A percentile compares a stretch with the other conserved stretches of the same genome.
Evolutionary conservation across 176 grass and related monocot genomes (phyloP).

Genomic region (Musa schizocarpa): DNA sequence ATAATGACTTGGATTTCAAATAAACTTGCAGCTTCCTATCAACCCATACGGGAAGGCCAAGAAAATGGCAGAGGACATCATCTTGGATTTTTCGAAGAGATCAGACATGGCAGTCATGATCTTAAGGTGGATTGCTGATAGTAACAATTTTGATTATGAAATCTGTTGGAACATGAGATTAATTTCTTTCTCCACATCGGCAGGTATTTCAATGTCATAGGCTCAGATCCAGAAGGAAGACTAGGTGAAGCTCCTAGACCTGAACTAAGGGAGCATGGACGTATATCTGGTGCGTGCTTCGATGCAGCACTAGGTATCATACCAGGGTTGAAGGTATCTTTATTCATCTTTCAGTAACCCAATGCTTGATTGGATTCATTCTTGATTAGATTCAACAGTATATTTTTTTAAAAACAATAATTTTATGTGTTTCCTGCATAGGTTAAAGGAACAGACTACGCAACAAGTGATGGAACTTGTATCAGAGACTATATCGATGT

Average conservation of each 20-base stretch:
- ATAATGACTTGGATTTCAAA: neutral
- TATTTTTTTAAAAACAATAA: neutral
- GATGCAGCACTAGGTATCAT: conserved; percentile 14
- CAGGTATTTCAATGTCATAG: conserved; percentile 17
- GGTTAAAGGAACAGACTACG: conserved; percentile 12
- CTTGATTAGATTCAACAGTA: neutral
- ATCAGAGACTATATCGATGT: conserved; percentile 21
- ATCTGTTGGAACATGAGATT: neutral
- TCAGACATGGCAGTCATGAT: conserved; percentile 14
- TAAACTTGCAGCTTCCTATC: conserved; percentile 2
- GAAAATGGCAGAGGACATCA: conserved; percentile 22
- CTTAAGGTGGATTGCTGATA: neutral
- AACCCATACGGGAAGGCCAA: conserved; percentile 18
- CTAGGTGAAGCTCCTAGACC: conserved; percentile 17
- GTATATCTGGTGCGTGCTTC: conserved; percentile 16
- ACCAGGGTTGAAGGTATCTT: conserved; percentile 9
- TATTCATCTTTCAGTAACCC: neutral
- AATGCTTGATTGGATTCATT: neutral
- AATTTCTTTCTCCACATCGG: neutral
- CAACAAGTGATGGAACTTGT: conserved; percentile 20
- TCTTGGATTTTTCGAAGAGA: conserved; percentile 16
- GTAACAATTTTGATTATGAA: neutral
- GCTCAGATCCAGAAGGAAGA: conserved; percentile 16
- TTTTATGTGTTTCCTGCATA: neutral
- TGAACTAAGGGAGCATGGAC: conserved; percentile 11